A percentile compares a stretch with the other conserved stretches of the same genome.
Evolutionary conservation across 2,329 filamentous ascomycete species (phyloP).

Genomic region (Talaromyces sp.): DNA sequence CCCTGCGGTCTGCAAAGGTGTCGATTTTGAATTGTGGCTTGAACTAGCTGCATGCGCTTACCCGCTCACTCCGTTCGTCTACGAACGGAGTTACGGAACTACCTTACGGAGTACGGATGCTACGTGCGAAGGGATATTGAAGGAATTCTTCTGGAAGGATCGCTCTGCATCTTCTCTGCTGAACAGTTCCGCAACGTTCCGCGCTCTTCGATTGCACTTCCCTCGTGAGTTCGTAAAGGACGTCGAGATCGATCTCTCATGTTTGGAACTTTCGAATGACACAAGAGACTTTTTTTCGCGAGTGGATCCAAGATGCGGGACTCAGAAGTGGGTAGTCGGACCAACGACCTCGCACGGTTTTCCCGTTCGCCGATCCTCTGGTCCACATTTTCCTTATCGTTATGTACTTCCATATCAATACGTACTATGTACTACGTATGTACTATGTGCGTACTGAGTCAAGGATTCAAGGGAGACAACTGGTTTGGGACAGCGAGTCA

Average conservation of each 20-base stretch:
- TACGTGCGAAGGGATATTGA: background rate
- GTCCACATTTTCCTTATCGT: background rate
- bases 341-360: background rate
- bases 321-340: background rate
- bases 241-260: background rate
- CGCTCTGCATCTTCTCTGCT: background rate
- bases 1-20: background rate
- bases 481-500: background rate
- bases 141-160: background rate
- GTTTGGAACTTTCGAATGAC: no score
- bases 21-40: background rate
- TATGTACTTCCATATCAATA: background rate
- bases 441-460: no score
- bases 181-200: background rate
- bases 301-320: background rate
- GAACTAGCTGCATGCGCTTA: background rate
- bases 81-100: no score
- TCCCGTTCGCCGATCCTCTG: background rate
- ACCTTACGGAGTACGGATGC: background rate
- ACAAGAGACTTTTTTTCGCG: background rate
- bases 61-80: background rate
- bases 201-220: background rate
- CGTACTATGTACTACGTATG: background rate
- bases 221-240: background rate
- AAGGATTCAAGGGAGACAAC: no score